Conservation (phyloP, 192 early-diverging fungal species). For the Coemansia sp. region DNA sequence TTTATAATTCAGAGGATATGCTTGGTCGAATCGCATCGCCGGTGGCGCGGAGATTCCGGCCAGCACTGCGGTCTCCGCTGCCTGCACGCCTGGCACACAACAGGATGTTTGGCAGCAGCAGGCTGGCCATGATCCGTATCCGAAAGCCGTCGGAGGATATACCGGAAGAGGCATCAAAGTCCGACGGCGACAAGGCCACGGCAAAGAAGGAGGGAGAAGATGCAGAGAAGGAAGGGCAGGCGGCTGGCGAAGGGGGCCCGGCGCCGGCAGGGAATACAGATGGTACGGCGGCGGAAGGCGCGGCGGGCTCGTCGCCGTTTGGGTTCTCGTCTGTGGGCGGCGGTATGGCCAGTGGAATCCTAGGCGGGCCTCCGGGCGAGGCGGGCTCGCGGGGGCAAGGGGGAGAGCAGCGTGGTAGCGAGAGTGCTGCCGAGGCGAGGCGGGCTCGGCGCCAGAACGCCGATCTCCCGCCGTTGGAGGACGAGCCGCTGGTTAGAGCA, state of each 20-base stretch:
- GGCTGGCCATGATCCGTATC: constrained; percentile 21
- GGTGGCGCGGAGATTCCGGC: constrained; percentile 17
- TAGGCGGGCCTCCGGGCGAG: constrained; percentile 13
- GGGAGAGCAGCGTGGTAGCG: constrained; percentile 14
- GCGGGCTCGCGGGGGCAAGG: neutral
- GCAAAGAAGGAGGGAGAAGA: neutral
- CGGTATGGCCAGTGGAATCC: constrained; percentile 42
- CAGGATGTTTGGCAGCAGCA: constrained; percentile 9
- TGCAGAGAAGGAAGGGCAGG: neutral
- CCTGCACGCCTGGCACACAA: neutral
- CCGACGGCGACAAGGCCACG: neutral
- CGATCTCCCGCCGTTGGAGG: constrained; percentile 47
- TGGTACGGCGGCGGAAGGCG: neutral
- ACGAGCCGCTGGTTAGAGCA: constrained; percentile 43
- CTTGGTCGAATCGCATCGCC: constrained; percentile 27
- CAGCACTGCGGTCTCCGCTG: neutral
- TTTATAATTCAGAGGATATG: constrained; percentile 10
- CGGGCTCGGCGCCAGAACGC: constrained; percentile 46
- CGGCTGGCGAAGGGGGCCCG: neutral
- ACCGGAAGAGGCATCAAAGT: constrained; percentile 13
- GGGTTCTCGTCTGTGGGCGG: constrained; percentile 37
- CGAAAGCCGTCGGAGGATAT: constrained; percentile 16
- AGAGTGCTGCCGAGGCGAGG: constrained; percentile 42
- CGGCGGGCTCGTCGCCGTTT: constrained; percentile 33
- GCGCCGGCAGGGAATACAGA: neutral